These are phyloP conservation scores for Monilinia aucupariae DNA, from an alignment of 2,329 filamentous ascomycete species.

Conservation along the genomic window DNA sequence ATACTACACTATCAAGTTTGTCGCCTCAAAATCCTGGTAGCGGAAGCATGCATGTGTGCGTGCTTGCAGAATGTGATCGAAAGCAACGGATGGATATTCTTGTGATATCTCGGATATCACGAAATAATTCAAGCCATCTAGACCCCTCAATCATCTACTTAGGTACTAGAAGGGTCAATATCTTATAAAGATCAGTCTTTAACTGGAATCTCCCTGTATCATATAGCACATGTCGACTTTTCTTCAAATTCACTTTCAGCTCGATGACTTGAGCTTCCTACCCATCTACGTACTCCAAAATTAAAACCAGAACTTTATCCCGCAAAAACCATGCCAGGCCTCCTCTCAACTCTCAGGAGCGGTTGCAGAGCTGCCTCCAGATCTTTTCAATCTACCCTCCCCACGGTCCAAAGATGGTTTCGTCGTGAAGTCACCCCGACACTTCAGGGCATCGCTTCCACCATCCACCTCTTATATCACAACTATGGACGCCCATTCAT, in stretches of 20 bases:
- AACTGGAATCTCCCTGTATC: no score
- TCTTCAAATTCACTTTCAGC: not conserved
- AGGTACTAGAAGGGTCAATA: not conserved
- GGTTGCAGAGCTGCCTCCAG: not conserved
- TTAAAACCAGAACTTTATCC: not conserved
- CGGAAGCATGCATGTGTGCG: not conserved
- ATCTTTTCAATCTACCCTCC: not conserved
- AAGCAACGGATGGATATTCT: not conserved
- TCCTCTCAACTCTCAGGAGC: not conserved
- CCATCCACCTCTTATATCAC: not conserved
- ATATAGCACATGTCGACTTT: not conserved
- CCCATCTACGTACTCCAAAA: not conserved
- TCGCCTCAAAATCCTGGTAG: no score
- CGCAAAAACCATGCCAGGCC: not conserved
- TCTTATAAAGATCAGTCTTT: no score
- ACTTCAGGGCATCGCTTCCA: not conserved
- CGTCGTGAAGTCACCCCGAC: not conserved
- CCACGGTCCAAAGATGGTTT: not conserved
- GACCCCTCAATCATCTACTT: not conserved
- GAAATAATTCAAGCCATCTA: no score
- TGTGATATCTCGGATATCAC: not conserved
- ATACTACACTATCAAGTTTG: not conserved
- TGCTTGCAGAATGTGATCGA: not conserved
- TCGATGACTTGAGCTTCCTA: not conserved
- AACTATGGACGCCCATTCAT: not conserved